Evolutionary conservation across 169 alveolate species (phyloP), one percentile per base, ranked within the genome.

Genomic region (Amoebophrya sp.): DNA sequence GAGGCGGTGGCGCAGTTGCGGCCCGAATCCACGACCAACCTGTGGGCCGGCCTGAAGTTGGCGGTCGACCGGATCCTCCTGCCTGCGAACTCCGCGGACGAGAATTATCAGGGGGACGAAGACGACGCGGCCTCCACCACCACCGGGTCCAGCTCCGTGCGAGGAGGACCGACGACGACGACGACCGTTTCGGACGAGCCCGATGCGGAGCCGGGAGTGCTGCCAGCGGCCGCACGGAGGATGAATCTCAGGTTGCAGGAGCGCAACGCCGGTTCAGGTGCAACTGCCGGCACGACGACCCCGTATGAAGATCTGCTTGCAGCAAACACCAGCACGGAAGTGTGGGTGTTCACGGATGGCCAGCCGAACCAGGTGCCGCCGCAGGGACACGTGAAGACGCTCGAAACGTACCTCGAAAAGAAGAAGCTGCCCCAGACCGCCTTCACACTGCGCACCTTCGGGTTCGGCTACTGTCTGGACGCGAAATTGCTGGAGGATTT

Each of bases 381-480:
- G 83, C 29, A 66, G 83, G 83, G 83, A 0, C 83, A 66, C 35
- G 83, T 66, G 35, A 25, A 25, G 2, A 25, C 83, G 39, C 29
- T 66, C 32, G 32, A 25, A 25, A 66, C 1, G 83, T 66, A 66
- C 35, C 83, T 25, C 32, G 18, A 18, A 25, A n/a, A 25, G 35
- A 66, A 66, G 32, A 66, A 66, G 83, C 29, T 66, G 29, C 83
- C 83, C 35, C 23, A 12, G 23, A 41, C 54, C 23, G 29, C 12
- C 83, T 66, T 66, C 83, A 66, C 83, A 25, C 83, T 66, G 35
- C 83, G 83, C 29, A 66, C 83, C 35, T 66, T 66, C 83, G 83
- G 83, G 7, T 66, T 66, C 83, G 83, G 83, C 35, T 66, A 66
- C 83, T 12, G 39, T n/a, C 83, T 66, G 83, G 83, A 66, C 35